Evolutionary conservation across 2,329 filamentous ascomycete species (phyloP).

Genomic region (Fusarium buxicola): DNA sequence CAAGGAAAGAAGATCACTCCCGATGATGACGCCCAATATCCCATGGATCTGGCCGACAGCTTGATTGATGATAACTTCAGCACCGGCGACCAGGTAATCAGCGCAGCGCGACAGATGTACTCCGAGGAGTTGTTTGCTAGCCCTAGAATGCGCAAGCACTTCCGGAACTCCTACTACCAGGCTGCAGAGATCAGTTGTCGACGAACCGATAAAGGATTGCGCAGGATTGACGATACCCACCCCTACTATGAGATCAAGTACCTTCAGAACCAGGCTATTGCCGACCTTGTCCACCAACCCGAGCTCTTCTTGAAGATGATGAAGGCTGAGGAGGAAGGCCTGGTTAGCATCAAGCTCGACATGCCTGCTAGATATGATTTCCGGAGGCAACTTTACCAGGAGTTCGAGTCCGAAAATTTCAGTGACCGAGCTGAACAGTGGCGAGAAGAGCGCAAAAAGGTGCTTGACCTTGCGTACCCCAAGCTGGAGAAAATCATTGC

Average conservation of each 20-base stretch:
- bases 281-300: conserved; percentile 82
- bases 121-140: conserved; percentile 90
- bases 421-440: conserved; percentile 95
- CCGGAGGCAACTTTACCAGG: conserved; percentile 78
- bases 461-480: conserved; percentile 81
- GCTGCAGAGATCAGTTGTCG: conserved; percentile 87
- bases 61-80: conserved; percentile 78
- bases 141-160: conserved; percentile 88
- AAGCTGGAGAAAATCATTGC: conserved; percentile 88
- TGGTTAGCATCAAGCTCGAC: conserved; percentile 85
- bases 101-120: conserved; percentile 86
- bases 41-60: conserved; percentile 87
- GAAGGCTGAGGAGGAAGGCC: conserved; percentile 92
- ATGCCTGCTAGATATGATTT: conserved; percentile 83
- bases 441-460: conserved; percentile 88
- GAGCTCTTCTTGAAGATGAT: conserved; percentile 97
- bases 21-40: conserved; percentile 83
- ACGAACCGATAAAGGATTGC: conserved; percentile 92
- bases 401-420: conserved; percentile 95
- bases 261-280: conserved; percentile 86
- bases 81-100: conserved; percentile 80
- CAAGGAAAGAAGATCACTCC: conserved; percentile 83
- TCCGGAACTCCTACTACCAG: conserved; percentile 85
- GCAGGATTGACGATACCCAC: conserved; percentile 93
- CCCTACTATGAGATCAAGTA: conserved; percentile 99